Evolutionary conservation across 2,329 filamentous ascomycete genomes (phyloP).

Genomic region (Aspergillus brunneoviolaceus): DNA sequence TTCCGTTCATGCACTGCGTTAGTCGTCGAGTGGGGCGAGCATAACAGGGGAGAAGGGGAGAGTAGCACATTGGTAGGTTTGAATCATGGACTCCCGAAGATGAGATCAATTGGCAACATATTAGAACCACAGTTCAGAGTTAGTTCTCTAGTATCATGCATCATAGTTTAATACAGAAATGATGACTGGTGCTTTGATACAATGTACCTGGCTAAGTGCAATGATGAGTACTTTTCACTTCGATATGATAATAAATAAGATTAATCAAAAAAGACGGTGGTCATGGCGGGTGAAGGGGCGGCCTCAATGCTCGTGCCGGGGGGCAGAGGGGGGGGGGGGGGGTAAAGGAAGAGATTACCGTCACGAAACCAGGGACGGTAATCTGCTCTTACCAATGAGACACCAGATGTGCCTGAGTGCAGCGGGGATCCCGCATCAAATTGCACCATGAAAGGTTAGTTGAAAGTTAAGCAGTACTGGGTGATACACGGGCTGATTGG

Average conservation of each 20-base stretch:
- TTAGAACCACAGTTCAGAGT: no score
- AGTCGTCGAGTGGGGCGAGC: background rate
- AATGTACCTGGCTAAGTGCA: no score
- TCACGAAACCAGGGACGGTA: conserved; percentile 28
- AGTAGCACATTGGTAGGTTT: background rate
- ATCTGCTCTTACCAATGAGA: conserved; percentile 9
- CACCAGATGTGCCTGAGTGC: conserved; percentile 1
- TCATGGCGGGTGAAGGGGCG: background rate
- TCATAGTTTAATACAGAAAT: no score
- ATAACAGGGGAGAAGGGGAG: background rate
- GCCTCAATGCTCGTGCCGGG: background rate
- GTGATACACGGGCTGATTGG: conserved; percentile 14
- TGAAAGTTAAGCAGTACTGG: background rate
- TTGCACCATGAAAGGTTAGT: conserved; percentile 10
- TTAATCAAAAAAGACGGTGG: background rate
- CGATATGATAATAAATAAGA: background rate
- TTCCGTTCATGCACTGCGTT: background rate
- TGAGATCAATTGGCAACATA: background rate
- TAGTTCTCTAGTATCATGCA: no score
- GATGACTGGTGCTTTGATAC: no score
- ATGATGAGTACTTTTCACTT: background rate
- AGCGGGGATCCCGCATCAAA: background rate
- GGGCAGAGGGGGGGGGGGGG: background rate
- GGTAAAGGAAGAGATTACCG: conserved; percentile 10
- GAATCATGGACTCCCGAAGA: background rate